Evolutionary conservation across 352 stramenopile species (phyloP).

Genomic region (Poterioochromonas sp.): DNA sequence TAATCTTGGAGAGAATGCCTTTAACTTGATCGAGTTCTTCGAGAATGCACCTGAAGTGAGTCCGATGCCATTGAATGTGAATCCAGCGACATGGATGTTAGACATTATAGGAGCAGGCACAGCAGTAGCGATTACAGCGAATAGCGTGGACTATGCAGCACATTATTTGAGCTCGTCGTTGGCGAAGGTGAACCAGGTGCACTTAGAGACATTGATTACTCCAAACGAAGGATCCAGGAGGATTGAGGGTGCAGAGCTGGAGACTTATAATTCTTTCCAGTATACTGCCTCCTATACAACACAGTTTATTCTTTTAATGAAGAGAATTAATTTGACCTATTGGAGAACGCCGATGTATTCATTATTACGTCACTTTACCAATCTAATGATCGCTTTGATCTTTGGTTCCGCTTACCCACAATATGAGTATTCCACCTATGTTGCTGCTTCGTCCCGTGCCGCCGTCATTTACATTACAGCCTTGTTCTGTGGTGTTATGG

Average conservation of each 20-base stretch:
- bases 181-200: neutral
- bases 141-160: conserved; percentile 20
- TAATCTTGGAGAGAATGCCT: conserved; percentile 64
- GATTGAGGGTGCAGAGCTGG: conserved; percentile 72
- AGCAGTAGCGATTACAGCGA: neutral
- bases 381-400: conserved; percentile 61
- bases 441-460: conserved; percentile 37
- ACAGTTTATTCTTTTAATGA: conserved; percentile 28
- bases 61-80: conserved; percentile 62
- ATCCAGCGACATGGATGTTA: conserved; percentile 54
- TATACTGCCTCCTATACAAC: conserved; percentile 13
- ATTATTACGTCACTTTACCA: conserved; percentile 60
- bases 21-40: conserved; percentile 73
- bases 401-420: conserved; percentile 60
- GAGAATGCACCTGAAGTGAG: conserved; percentile 59
- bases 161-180: conserved; percentile 1
- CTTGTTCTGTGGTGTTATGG: conserved; percentile 66
- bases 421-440: conserved; percentile 35
- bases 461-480: conserved; percentile 69
- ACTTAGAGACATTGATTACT: neutral
- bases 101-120: conserved; percentile 47
- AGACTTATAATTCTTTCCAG: conserved; percentile 81
- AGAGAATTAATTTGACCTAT: conserved; percentile 55
- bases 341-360: conserved; percentile 75
- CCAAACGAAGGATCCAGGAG: neutral